Percentiles rank a stretch among this genome's conserved stretches.
These are phyloP conservation scores for Ophiocytium majus DNA, from an alignment of 352 stramenopile genomes.

Conservation along the genomic window DNA sequence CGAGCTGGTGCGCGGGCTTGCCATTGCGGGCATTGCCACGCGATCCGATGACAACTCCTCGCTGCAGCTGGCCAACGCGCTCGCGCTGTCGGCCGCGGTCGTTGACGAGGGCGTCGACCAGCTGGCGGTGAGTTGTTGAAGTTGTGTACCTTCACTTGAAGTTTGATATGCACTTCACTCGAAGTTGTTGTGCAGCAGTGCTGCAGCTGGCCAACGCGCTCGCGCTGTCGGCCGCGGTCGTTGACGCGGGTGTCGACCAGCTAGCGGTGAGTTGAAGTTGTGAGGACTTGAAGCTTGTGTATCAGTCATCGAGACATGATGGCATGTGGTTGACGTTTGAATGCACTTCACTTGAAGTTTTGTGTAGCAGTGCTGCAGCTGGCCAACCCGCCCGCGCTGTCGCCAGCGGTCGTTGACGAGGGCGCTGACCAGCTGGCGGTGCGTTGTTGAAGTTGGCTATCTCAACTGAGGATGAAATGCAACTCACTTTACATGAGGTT, in stretches of 20 bases:
- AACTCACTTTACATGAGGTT: not conserved
- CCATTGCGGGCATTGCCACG: not conserved
- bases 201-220: not conserved
- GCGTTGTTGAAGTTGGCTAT: not conserved
- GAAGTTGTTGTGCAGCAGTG: not conserved
- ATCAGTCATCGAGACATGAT: too few species aligned
- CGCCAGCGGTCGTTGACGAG: not conserved
- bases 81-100: not conserved
- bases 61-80: not conserved
- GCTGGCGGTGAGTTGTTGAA: not conserved
- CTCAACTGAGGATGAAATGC: not conserved
- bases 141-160: not conserved
- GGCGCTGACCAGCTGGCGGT: not conserved
- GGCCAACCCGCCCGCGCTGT: not conserved
- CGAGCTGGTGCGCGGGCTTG: not conserved
- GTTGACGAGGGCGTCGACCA: constrained; percentile 9
- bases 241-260: constrained; percentile 10
- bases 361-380: not conserved
- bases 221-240: not conserved
- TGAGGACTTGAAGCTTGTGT: too few species aligned
- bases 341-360: not conserved
- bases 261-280: not conserved
- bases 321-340: not conserved
- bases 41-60: not conserved
- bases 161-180: not conserved